Evolutionary conservation across 306 rosid genomes (phyloP).

Genomic region (Abrus precatorius): DNA sequence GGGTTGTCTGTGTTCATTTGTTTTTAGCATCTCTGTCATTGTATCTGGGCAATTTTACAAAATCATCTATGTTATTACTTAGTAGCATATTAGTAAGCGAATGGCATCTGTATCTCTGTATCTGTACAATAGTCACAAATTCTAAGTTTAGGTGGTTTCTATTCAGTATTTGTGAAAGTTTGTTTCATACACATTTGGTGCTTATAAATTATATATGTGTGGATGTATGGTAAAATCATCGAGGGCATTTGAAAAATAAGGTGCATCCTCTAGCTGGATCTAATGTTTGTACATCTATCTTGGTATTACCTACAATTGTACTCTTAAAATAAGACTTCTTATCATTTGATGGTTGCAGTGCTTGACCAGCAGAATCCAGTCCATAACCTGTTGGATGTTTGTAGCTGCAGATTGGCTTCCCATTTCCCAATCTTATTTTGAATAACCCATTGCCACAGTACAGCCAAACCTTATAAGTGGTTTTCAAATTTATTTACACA

Average conservation of each 20-base stretch:
- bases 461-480: neutral
- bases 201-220: neutral
- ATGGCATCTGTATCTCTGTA: neutral
- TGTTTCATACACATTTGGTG: neutral
- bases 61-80: neutral
- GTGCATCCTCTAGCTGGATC: conserved; percentile 14
- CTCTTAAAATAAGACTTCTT: conserved; percentile 3
- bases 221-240: neutral
- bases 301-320: neutral
- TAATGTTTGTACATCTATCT: neutral
- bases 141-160: neutral
- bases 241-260: neutral
- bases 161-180: neutral
- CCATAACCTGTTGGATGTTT: conserved; percentile 10
- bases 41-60: conserved; percentile 16
- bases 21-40: conserved; percentile 22
- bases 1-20: neutral
- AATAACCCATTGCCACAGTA: neutral
- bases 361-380: neutral
- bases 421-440: neutral
- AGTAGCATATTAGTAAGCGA: neutral
- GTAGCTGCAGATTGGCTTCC: conserved; percentile 8
- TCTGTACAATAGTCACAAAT: conserved; percentile 6
- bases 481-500: neutral
- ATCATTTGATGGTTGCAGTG: neutral